phyloP scores from a whole-genome alignment of 352 stramenopile genomes.

The Phytopythium mirpurense region DNA sequence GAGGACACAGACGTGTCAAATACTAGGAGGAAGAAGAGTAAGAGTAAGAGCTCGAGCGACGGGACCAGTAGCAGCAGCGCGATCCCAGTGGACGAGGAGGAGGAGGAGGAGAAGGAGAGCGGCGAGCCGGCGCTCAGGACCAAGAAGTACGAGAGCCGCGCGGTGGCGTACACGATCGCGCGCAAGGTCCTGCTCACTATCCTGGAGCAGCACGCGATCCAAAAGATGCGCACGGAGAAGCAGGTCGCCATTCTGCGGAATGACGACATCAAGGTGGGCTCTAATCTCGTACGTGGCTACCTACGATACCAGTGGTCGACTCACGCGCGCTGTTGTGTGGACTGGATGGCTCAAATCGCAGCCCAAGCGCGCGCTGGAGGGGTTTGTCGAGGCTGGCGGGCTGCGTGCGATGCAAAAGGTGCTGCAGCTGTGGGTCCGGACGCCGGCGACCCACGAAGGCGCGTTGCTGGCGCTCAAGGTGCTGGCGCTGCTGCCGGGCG shows the following conservation, averaged over 20 bases:
- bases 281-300: too few species aligned
- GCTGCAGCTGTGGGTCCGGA: conserved; percentile 46
- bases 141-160: conserved; percentile 41
- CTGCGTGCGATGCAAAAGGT: conserved; percentile 44
- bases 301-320: not conserved
- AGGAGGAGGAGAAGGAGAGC: conserved; percentile 10
- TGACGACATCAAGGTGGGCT: conserved; percentile 45
- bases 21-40: too few species aligned
- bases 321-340: not conserved
- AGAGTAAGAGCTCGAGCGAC: conserved; percentile 9
- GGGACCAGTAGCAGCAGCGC: conserved; percentile 1
- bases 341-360: conserved; percentile 2
- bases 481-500: conserved; percentile 41
- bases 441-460: conserved; percentile 33
- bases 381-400: conserved; percentile 59
- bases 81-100: conserved; percentile 5
- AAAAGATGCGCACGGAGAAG: conserved; percentile 42
- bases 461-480: conserved; percentile 57
- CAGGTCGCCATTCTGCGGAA: conserved; percentile 53
- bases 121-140: conserved; percentile 25
- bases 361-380: conserved; percentile 48
- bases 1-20: not conserved
- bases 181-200: conserved; percentile 48
- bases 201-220: conserved; percentile 42
- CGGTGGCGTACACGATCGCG: conserved; percentile 40